A percentile compares a stretch with the other conserved stretches of the same genome.
Evolutionary conservation across 192 early-diverging fungal genomes (phyloP).

Genomic region (Mortierella antarctica): DNA sequence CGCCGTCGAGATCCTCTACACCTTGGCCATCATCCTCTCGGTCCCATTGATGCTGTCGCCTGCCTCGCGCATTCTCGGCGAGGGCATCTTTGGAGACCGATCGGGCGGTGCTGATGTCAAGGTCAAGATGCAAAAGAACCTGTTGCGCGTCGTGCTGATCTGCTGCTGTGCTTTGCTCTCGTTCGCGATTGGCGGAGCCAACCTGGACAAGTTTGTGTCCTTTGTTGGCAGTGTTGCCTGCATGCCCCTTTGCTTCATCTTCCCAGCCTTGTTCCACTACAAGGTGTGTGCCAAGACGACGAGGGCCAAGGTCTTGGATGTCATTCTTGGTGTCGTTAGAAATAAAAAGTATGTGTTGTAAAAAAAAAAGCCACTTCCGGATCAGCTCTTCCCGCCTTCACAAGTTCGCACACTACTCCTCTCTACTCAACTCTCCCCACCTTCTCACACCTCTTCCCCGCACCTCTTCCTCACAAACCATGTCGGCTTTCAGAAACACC

Average conservation of each 20-base stretch:
- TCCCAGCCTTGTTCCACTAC: conserved; percentile 81
- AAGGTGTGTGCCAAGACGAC: conserved; percentile 55
- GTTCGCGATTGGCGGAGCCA: conserved; percentile 66
- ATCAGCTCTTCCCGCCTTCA: no score
- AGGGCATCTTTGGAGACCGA: conserved; percentile 71
- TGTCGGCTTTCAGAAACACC: conserved; percentile 39
- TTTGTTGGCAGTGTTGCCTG: conserved; percentile 86
- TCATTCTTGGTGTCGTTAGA: conserved; percentile 65
- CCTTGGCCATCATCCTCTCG: conserved; percentile 78
- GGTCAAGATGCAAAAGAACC: conserved; percentile 85
- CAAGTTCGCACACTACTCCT: no score
- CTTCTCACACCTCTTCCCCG: no score
- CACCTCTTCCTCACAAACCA: not conserved
- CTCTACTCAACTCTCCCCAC: no score
- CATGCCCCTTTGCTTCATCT: conserved; percentile 79
- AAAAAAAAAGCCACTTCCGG: no score
- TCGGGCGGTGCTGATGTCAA: conserved; percentile 50
- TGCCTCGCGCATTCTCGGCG: conserved; percentile 75
- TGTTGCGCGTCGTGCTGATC: conserved; percentile 67
- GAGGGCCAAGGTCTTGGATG: conserved; percentile 54
- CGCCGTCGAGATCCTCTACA: conserved; percentile 76
- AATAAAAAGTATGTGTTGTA: no score
- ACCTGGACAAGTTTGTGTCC: conserved; percentile 80
- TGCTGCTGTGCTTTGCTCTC: conserved; percentile 66
- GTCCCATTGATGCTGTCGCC: conserved; percentile 81